Evolutionary conservation across 1,284 basidiomycete genomes (phyloP).

Genomic region (Cutaneotrichosporon sp.): DNA sequence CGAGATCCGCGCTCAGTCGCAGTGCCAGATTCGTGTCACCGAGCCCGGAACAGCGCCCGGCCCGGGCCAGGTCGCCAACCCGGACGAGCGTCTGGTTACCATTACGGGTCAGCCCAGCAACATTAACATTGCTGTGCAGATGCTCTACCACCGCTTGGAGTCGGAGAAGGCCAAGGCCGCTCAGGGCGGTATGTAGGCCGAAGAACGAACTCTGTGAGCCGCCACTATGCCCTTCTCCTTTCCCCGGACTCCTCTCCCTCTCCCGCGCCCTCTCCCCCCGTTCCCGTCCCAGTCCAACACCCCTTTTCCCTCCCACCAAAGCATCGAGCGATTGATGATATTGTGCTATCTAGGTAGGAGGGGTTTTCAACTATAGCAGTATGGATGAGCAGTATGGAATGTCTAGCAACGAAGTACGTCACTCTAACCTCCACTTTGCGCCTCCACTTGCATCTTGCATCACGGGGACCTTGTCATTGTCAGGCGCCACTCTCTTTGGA

Average conservation of each 20-base stretch:
- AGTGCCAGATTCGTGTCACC: conserved; percentile 97
- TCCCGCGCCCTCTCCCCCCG: neutral
- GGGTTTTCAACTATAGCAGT: conserved; percentile 1
- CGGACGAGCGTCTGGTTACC: conserved; percentile 84
- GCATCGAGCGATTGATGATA: neutral
- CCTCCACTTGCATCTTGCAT: neutral
- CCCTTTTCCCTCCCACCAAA: neutral
- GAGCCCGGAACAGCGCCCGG: conserved; percentile 72
- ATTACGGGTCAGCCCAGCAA: conserved; percentile 91
- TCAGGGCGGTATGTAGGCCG: conserved; percentile 5
- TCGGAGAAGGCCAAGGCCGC: conserved; percentile 31
- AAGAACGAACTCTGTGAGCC: neutral
- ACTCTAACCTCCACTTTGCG: neutral
- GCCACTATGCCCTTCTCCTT: neutral
- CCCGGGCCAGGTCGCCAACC: conserved; percentile 56
- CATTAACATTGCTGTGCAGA: conserved; percentile 93
- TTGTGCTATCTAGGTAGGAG: conserved; percentile 4
- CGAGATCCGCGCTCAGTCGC: conserved; percentile 89
- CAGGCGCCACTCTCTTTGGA: neutral
- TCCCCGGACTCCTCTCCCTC: neutral
- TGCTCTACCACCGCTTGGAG: conserved; percentile 65
- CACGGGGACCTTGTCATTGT: neutral
- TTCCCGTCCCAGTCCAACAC: neutral
- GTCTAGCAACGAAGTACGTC: neutral
- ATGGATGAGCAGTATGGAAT: conserved; percentile 7